Conservation (phyloP, 352 stramenopile genomes). For the Lagenidium giganteum region DNA sequence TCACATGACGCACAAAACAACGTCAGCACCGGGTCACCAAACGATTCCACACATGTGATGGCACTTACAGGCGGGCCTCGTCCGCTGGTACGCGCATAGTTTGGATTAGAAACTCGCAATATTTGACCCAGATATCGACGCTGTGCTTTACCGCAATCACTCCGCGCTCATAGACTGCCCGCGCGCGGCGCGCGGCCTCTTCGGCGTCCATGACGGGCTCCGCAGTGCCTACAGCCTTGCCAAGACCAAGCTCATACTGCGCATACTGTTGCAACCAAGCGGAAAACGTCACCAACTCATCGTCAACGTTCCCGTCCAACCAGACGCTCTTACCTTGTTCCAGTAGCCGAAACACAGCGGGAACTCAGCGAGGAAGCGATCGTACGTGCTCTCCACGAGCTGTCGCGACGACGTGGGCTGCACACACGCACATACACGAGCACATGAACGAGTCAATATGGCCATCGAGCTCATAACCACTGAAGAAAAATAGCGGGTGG, state of each 20-base stretch:
- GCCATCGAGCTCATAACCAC: too few relatives aligned
- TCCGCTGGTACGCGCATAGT: constrained; percentile 41
- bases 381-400: constrained; percentile 48
- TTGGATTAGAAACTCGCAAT: constrained; percentile 60
- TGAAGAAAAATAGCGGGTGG: too few relatives aligned
- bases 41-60: neutral
- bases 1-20: too few relatives aligned
- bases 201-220: constrained; percentile 23
- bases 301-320: neutral
- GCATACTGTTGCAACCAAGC: constrained; percentile 46
- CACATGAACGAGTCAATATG: too few relatives aligned
- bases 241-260: constrained; percentile 41
- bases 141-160: constrained; percentile 46
- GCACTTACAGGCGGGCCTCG: constrained; percentile 45
- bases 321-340: constrained; percentile 59
- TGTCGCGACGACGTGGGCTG: constrained; percentile 27
- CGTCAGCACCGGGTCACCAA: neutral
- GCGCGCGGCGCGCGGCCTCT: constrained; percentile 30
- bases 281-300: neutral
- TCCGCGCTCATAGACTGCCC: constrained; percentile 52
- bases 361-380: constrained; percentile 58
- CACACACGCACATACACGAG: too few relatives aligned
- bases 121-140: constrained; percentile 76
- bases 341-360: constrained; percentile 73
- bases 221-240: constrained; percentile 26